Conservation (phyloP, 495 filamentous ascomycete species). For the Xylaria scruposa region DNA sequence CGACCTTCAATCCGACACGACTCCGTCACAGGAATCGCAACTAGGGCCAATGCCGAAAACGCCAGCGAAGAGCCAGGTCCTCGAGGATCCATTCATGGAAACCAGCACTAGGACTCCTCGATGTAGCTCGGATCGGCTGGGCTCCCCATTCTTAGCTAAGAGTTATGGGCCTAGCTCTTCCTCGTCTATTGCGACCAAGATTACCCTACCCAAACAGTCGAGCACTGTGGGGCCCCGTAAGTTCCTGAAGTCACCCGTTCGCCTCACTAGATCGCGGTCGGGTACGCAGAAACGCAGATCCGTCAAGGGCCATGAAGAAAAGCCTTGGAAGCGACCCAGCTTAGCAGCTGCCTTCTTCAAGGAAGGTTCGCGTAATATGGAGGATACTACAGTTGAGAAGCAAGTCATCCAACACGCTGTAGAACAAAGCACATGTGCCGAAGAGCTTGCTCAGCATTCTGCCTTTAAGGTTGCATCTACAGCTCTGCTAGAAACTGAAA, state of each 20-base stretch:
- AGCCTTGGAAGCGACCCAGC: constrained; percentile 47
- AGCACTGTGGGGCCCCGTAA: constrained; percentile 52
- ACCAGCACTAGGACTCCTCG: constrained; percentile 4
- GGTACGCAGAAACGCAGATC: constrained; percentile 55
- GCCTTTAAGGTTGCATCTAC: background rate
- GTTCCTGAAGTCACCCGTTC: constrained; percentile 53
- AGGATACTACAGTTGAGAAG: background rate
- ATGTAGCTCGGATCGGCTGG: constrained; percentile 54
- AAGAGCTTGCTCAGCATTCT: background rate
- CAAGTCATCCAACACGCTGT: background rate
- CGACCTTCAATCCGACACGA: constrained; percentile 20
- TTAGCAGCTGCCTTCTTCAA: constrained; percentile 44
- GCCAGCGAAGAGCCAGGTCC: background rate
- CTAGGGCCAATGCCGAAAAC: constrained; percentile 15
- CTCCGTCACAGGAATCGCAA: constrained; percentile 27
- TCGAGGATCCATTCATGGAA: constrained; percentile 13
- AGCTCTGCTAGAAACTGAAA: background rate
- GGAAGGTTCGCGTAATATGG: constrained; percentile 29
- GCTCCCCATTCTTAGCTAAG: constrained; percentile 65
- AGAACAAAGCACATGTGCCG: background rate
- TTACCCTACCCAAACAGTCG: constrained; percentile 49
- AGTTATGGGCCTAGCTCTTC: constrained; percentile 61
- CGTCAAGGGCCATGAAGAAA: constrained; percentile 38
- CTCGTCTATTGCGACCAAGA: constrained; percentile 45
- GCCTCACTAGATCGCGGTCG: constrained; percentile 49